Percentiles rank a stretch among this genome's conserved stretches.
Conservation (phyloP, 768 basidiomycete genomes). For the Pleurotus ostreatus region DNA sequence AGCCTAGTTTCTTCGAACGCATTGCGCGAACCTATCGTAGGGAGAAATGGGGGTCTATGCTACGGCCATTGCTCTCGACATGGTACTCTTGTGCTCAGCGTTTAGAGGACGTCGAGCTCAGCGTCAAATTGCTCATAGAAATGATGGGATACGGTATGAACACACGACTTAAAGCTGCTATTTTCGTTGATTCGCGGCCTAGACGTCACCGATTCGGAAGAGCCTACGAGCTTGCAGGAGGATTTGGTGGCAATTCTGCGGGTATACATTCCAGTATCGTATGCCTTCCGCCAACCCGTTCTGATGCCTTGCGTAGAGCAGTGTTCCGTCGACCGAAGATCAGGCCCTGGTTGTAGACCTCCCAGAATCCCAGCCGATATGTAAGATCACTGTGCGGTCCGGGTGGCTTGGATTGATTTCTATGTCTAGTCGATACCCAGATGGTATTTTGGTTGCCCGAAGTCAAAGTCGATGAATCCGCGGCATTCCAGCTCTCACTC, state of each 20-base stretch:
- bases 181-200: neutral
- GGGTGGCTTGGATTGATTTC: too few relatives aligned
- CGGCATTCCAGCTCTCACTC: conserved; percentile 74
- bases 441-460: conserved; percentile 71
- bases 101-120: conserved; percentile 72
- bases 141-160: conserved; percentile 73
- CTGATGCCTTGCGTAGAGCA: conserved; percentile 44
- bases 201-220: conserved; percentile 40
- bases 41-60: conserved; percentile 76
- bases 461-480: conserved; percentile 54
- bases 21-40: conserved; percentile 86
- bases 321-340: conserved; percentile 58
- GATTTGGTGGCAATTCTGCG: conserved; percentile 71
- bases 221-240: conserved; percentile 52
- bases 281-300: neutral
- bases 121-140: conserved; percentile 74
- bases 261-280: conserved; percentile 33
- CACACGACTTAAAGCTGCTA: neutral
- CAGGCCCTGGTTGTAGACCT: conserved; percentile 59
- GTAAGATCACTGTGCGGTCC: conserved; percentile 35
- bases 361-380: conserved; percentile 56
- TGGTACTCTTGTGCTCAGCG: conserved; percentile 85
- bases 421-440: conserved; percentile 52
- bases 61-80: conserved; percentile 67
- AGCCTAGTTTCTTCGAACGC: conserved; percentile 86